Conservation (phyloP, 2,329 filamentous ascomycete species). For the Blastomyces silverae region DNA sequence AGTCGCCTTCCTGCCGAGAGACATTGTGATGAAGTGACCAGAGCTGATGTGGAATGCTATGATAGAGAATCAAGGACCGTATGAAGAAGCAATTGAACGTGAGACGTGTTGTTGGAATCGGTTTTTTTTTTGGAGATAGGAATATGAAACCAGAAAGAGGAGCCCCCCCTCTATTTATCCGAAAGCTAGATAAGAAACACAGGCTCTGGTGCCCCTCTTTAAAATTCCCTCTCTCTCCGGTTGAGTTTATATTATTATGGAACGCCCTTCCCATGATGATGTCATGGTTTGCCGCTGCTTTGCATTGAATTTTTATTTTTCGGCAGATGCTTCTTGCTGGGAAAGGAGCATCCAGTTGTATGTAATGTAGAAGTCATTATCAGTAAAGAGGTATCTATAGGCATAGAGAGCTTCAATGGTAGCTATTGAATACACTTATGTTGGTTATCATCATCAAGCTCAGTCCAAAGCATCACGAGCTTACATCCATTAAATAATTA, state of each 20-base stretch:
- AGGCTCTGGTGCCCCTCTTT: background rate
- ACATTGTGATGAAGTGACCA: conserved; percentile 27
- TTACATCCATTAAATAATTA: no score
- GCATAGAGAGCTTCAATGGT: background rate
- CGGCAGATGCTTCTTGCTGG: no score
- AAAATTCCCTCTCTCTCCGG: background rate
- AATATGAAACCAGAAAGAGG: background rate
- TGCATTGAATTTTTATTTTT: background rate
- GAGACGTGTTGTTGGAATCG: background rate
- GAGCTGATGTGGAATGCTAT: background rate
- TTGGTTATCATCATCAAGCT: no score
- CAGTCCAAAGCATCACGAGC: no score
- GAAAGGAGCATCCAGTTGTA: background rate
- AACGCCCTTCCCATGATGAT: background rate
- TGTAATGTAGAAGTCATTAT: background rate
- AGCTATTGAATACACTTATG: background rate
- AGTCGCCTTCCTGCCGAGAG: conserved; percentile 37
- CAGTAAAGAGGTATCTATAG: background rate
- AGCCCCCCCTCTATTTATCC: background rate
- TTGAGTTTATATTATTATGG: background rate
- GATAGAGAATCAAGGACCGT: background rate
- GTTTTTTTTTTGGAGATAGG: background rate
- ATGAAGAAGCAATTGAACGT: background rate
- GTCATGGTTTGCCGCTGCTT: background rate
- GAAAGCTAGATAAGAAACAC: background rate